Base-by-base conservation (phyloP, 129 eudicot genomes). In the Escallonia herrerae region DNA sequence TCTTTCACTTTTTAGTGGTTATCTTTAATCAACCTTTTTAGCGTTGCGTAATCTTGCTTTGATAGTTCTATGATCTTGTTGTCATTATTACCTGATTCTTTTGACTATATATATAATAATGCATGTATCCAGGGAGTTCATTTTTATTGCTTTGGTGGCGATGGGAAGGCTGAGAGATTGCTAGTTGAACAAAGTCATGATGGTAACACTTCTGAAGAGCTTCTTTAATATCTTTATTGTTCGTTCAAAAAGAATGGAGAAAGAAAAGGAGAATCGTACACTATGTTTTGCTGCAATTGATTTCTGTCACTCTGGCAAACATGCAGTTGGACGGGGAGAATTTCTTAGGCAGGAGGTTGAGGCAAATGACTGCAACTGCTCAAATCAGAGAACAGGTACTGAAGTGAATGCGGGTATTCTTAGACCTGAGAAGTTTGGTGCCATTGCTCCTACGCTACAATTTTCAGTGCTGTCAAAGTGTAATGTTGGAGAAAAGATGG, bases 191-290 rank as follows among this genome's bases (percentile, higher is more conserved):
- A 72, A 66, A 70, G 66, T 50, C 71, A 42, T 15, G 33, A 44
- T 60, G 83, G 83, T 82, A 74, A 77, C 40, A 64, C 52, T 46
- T 65, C 48, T 33, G 60, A 14, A 48, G 43, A 53, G 40, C 22
- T 57, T 48, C 51, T 12, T 60, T 22, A 50, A 37, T 56, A 3
- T 58, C 38, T 42, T 51, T 39, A 1, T 14, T 46, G 44, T 62
- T 51, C 1, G 33, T 22, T 22, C 33, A 22, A 1, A 22, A 22
- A 22, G 33, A 22, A 22, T 22, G 13, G 58, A 8, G 33, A 51
- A 7, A 53, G n/a, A n/a, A 3, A 12, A 33, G 33, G 58, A 8
- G 58, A 12, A 33, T 14, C 2, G 5, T 12, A 53, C 15, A 45
- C 56, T 7, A 4, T 37, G 0, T n/a, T 5, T 10, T n/a, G 52